Evolutionary conservation across 2,329 filamentous ascomycete species (phyloP), one percentile per base, ranked within the genome.

Genomic region (Penicillium sp.): DNA sequence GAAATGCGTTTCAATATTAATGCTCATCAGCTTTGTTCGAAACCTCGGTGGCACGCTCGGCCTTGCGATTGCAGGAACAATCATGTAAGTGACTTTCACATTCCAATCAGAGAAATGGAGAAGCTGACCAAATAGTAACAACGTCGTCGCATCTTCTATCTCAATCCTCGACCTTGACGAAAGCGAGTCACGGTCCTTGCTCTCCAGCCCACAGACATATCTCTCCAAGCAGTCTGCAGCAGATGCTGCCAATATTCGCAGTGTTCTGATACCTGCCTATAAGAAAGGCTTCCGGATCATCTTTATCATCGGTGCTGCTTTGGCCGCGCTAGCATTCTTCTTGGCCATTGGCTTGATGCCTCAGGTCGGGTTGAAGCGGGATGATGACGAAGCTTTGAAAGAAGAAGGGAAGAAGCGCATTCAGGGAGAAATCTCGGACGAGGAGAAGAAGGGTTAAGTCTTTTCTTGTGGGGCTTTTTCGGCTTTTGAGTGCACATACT

Each of bases 1-100:
- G 6, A 6, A 14, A 1, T 9, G 2, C 2, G 10, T 7, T 14
- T 2, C 25, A 14, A 18, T 11, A 17, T 11, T 34, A 50, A 14
- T 42, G 32, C 10, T 38, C 32, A 30, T 39, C 20, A 68, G 64
- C 36, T 68, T 68, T 42, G 47, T 66, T n/a, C 55, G 65, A 11
- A 67, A 66, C 38, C 59, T 68, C 3, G 65, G 65, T 4, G 62
- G 62, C 4, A 67, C 64, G 2, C 51, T 68, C 8, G 65, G 64
- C 2, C 57, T 68, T 16, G 64, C 63, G 6, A 55, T 67, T 16
- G 53, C 61, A 0, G 65, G 64, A 23, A 66, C 65, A 11, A 63
- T 68, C 33, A 62, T 71, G 61, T 65, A 55, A 37, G 52, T 9
- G 11, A n/a, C 2, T n/a, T 11, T 11, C 6, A 6, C 9, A 11